Conservation (phyloP, 192 early-diverging fungal species). For the Borealophlyctis nickersoniae region DNA sequence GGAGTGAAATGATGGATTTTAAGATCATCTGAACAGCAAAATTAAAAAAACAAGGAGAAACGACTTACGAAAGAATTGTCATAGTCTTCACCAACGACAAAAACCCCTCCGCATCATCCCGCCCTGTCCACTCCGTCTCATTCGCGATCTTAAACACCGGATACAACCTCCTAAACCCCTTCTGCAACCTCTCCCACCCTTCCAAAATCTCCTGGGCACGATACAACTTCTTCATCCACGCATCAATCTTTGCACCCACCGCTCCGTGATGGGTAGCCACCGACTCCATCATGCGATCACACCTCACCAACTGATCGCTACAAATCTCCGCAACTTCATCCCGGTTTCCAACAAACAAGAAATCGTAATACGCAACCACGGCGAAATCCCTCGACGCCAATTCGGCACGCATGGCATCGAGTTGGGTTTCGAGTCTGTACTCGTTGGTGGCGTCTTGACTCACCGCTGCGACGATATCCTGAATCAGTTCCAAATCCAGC, state of each 20-base stretch:
- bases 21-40: no score
- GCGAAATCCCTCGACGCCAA: conserved; percentile 25
- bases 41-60: no score
- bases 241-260: conserved; percentile 23
- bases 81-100: conserved; percentile 33
- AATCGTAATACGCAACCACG: conserved; percentile 1
- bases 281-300: conserved; percentile 26
- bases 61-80: no score
- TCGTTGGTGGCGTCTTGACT: conserved; percentile 35
- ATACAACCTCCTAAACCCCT: conserved; percentile 14
- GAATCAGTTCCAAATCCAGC: conserved; percentile 41
- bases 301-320: conserved; percentile 36
- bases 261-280: not conserved
- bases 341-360: conserved; percentile 1
- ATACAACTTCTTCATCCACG: conserved; percentile 30
- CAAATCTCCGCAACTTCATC: conserved; percentile 26
- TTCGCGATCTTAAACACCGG: conserved; percentile 26
- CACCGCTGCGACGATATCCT: conserved; percentile 37
- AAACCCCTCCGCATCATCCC: conserved; percentile 14
- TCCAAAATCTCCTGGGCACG: conserved; percentile 24
- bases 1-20: no score
- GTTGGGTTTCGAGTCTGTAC: conserved; percentile 21
- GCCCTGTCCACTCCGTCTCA: not conserved
- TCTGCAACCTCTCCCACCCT: conserved; percentile 24
- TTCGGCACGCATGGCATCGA: conserved; percentile 34